Base-by-base conservation (phyloP, 1,139 yeast species). In the Nakaseomyces glabratus region DNA sequence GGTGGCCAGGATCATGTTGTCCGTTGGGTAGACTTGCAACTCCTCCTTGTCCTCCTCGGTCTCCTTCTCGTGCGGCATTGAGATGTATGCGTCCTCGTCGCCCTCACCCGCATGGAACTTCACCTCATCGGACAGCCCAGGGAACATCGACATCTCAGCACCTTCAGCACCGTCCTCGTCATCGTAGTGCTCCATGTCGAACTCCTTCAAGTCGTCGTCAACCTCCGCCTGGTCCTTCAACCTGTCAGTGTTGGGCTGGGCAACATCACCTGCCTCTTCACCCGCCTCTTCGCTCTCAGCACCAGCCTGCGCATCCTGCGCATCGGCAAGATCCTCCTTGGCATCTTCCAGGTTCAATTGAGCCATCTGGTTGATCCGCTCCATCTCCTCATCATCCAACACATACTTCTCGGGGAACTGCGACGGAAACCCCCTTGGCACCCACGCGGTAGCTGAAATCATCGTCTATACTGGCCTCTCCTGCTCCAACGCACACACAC, bases 361-460 rank as follows among this genome's bases (percentile, higher is more conserved):
- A 29, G 97, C 95, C 73, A 90, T 71, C 45, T 78, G 76, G 43
- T 79, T 75, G 55, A 90, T 86, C 61, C 96, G 73, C 41, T 76
- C 93, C 84, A 90, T 79, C 61, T 90, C 99, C 40, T 73, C 93
- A 45, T 90, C 97, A 49, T 86, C 77, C 40, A 90, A 65, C 47
- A 84, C 95, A 53, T 85, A 86, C 55, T 82, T 74, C 49, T 76
- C 84, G 4, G 98, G 98, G 55, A 80, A 82, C 58, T 88, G 96
- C 24, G 94, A 73, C 19, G 98, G 93, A 58, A 71, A 82, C 8
- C 99, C 99, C 52, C 95, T 73, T 33, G 97, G 97, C 21, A 90
- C 95, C 97, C 98, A 90, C 35, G 80, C 66, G 34, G 93, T 79
- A 20, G 96, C 81, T 34, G 98, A 86, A 46, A 90, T 79, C 95